phyloP scores from a whole-genome alignment of 75 land plant genomes.

The Cryptomeria japonica region DNA sequence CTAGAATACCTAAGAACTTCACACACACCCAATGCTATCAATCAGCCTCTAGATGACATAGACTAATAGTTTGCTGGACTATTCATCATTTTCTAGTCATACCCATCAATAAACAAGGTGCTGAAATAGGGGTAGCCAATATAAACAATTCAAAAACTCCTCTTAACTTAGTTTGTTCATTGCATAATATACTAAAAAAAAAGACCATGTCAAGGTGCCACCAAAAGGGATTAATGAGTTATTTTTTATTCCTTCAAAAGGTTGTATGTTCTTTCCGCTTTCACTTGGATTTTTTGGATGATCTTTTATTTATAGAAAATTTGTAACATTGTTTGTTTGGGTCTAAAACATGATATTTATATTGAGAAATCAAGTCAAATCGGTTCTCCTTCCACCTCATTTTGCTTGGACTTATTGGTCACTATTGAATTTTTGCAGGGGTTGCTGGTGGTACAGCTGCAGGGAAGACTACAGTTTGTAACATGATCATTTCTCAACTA shows the following conservation, averaged over 20 bases:
- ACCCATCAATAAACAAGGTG: no score
- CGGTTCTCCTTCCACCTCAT: neutral
- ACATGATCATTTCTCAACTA: conserved; percentile 79
- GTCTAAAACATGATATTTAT: neutral
- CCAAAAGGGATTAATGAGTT: no score
- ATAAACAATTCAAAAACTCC: no score
- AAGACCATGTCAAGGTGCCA: no score
- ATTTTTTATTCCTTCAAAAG: neutral
- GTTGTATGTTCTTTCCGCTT: neutral
- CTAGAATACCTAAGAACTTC: no score
- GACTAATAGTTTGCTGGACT: no score
- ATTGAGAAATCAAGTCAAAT: neutral
- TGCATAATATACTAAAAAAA: no score
- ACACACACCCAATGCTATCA: no score
- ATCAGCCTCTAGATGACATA: no score
- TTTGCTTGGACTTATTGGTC: neutral
- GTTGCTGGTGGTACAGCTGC: conserved; percentile 86
- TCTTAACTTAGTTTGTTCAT: no score
- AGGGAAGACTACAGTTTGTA: conserved; percentile 83
- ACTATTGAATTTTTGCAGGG: conserved; percentile 33
- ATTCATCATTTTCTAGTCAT: no score
- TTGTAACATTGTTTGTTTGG: neutral
- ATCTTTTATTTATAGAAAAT: neutral
- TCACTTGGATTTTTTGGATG: neutral
- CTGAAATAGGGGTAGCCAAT: no score